Conservation (phyloP, 1,284 basidiomycete species). For the Athelia psychrophila region DNA sequence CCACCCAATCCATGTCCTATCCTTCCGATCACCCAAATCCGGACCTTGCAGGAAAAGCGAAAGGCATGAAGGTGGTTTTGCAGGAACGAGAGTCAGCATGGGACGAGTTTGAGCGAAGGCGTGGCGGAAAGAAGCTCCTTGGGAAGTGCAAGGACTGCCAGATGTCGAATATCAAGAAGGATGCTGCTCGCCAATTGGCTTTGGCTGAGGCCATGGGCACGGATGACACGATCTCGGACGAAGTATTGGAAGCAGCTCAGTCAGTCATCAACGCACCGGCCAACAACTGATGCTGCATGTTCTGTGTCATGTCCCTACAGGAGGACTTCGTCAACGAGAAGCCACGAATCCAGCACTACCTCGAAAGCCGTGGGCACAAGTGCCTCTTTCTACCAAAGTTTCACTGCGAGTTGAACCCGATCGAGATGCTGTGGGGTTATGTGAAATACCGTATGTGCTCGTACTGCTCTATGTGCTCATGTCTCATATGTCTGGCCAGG, state of each 20-base stretch:
- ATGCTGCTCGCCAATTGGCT: slow-evolving; percentile 5
- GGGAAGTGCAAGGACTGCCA: slow-evolving; percentile 13
- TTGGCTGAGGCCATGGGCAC: slow-evolving; percentile 6
- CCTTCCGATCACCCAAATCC: slow-evolving; percentile 10
- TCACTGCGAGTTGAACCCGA: slow-evolving; percentile 2
- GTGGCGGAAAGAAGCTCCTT: slow-evolving; percentile 6
- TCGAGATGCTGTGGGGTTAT: slow-evolving; percentile 3
- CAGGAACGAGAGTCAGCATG: slow-evolving; percentile 7
- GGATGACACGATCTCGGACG: slow-evolving; percentile 6
- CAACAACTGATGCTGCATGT: slow-evolving; percentile 16
- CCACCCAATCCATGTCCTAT: slow-evolving; percentile 8
- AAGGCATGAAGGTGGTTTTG: slow-evolving; percentile 15
- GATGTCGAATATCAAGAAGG: slow-evolving; percentile 8
- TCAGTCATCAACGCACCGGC: background rate
- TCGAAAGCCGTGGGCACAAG: slow-evolving; percentile 14
- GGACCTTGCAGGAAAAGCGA: slow-evolving; percentile 11
- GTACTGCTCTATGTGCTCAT: background rate
- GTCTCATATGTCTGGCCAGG: background rate
- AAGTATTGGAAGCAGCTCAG: slow-evolving; percentile 3
- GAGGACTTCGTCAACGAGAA: slow-evolving; percentile 16
- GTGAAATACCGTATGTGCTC: background rate
- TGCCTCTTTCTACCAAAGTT: slow-evolving; percentile 1
- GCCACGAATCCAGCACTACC: slow-evolving; percentile 16
- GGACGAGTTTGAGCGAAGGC: slow-evolving; percentile 1
- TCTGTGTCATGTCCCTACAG: slow-evolving; percentile 12